Percentiles rank a stretch among this genome's conserved stretches.
phyloP scores from a whole-genome alignment of 2,329 filamentous ascomycete species.

The Mollisia scopiformis region DNA sequence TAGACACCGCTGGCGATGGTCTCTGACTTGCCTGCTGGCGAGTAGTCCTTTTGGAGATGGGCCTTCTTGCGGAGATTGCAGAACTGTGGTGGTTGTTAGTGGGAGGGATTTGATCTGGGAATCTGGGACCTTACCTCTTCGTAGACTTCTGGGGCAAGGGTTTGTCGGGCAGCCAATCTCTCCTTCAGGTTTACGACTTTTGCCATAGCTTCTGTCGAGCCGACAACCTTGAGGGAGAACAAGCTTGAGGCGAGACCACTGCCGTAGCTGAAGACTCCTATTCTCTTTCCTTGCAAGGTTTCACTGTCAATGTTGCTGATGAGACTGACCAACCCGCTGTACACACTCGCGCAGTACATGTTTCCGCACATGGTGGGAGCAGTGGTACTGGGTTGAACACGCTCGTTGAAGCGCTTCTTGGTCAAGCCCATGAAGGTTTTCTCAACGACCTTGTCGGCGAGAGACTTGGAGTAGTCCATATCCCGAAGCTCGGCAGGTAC shows the following conservation, averaged over 20 bases:
- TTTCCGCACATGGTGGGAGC: slow-evolving; percentile 75
- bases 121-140: slow-evolving; percentile 61
- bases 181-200: slow-evolving; percentile 71
- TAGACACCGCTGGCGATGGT: slow-evolving; percentile 71
- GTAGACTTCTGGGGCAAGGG: slow-evolving; percentile 72
- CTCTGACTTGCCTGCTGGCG: slow-evolving; percentile 68
- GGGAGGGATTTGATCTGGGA: slow-evolving; percentile 7
- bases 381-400: slow-evolving; percentile 73
- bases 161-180: slow-evolving; percentile 66
- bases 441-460: slow-evolving; percentile 81
- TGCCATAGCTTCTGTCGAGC: slow-evolving; percentile 68
- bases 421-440: slow-evolving; percentile 84
- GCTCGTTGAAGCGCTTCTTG: slow-evolving; percentile 83
- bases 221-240: slow-evolving; percentile 73
- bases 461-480: slow-evolving; percentile 77
- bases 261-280: slow-evolving; percentile 69
- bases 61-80: slow-evolving; percentile 82
- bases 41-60: slow-evolving; percentile 80
- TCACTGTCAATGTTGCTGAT: slow-evolving; percentile 61
- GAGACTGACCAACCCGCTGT: slow-evolving; percentile 56
- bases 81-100: slow-evolving; percentile 54
- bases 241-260: slow-evolving; percentile 71
- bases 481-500: slow-evolving; percentile 77
- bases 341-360: slow-evolving; percentile 66
- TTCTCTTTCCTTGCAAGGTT: slow-evolving; percentile 53